Evolutionary conservation across 805 yeast species (phyloP).

Genomic region (Yarrowia yakushimensis): DNA sequence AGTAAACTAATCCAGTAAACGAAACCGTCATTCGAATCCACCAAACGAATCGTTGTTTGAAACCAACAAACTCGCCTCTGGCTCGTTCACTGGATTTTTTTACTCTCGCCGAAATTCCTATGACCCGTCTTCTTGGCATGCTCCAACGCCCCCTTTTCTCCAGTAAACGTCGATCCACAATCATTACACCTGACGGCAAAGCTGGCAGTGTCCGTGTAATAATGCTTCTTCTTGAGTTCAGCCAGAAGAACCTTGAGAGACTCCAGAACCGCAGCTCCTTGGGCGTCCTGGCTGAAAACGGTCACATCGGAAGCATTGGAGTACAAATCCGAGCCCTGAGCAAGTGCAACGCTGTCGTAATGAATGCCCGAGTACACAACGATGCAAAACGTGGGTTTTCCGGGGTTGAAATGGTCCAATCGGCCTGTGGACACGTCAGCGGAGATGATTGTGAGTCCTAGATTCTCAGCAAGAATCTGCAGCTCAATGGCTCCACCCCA

Average conservation of each 20-base stretch:
- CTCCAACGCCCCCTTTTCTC: constrained; percentile 60
- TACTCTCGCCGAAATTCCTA: constrained; percentile 56
- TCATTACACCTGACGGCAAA: constrained; percentile 56
- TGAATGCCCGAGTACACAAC: constrained; percentile 69
- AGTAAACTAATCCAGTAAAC: too few species aligned
- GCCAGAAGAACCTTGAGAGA: constrained; percentile 44
- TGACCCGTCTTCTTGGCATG: constrained; percentile 67
- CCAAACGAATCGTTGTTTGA: too few species aligned
- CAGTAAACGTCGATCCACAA: constrained; percentile 52
- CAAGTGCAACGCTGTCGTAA: constrained; percentile 59
- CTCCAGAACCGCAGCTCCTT: constrained; percentile 40
- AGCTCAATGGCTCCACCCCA: constrained; percentile 88
- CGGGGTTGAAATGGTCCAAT: constrained; percentile 52
- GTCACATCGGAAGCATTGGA: constrained; percentile 38
- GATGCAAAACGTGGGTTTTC: constrained; percentile 45
- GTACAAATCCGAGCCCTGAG: constrained; percentile 32
- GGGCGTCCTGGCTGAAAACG: constrained; percentile 42
- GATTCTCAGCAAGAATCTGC: constrained; percentile 53
- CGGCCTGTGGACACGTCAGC: constrained; percentile 62
- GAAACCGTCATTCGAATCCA: too few species aligned
- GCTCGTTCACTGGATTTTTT: neutral
- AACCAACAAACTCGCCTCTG: neutral
- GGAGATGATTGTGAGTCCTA: constrained; percentile 53
- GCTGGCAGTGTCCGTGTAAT: constrained; percentile 61
- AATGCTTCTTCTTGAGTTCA: constrained; percentile 49